These are phyloP conservation scores for Pseudofabraea citricarpa DNA, from an alignment of 2,329 filamentous ascomycete species.

Conservation along the genomic window DNA sequence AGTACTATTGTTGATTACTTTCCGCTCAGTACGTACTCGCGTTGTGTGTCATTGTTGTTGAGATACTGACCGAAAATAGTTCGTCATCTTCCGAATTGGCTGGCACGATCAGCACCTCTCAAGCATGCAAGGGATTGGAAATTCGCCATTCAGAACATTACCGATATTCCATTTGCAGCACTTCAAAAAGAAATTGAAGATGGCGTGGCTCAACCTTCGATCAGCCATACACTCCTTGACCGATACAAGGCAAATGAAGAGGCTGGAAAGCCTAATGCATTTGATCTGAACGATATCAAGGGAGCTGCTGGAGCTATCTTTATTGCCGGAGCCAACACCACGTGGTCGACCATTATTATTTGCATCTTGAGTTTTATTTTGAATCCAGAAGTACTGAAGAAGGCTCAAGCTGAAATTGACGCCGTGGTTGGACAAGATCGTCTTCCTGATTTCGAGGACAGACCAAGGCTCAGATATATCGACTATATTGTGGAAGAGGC, in stretches of 20 bases:
- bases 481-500: slow-evolving; percentile 43
- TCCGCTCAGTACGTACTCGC: slow-evolving; percentile 23
- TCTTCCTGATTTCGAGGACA: slow-evolving; percentile 42
- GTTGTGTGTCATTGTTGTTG: slow-evolving; percentile 20
- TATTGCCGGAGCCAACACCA: slow-evolving; percentile 35
- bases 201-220: not conserved
- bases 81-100: slow-evolving; percentile 34
- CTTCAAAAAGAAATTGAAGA: slow-evolving; percentile 9
- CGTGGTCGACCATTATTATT: slow-evolving; percentile 35
- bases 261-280: slow-evolving; percentile 6
- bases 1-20: slow-evolving; percentile 42
- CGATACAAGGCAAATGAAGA: slow-evolving; percentile 1
- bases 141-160: slow-evolving; percentile 33
- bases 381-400: slow-evolving; percentile 37
- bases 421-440: slow-evolving; percentile 38
- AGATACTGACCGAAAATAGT: slow-evolving; percentile 6
- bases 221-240: slow-evolving; percentile 1
- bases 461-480: slow-evolving; percentile 36
- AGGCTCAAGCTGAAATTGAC: slow-evolving; percentile 43
- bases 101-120: slow-evolving; percentile 21
- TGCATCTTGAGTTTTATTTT: slow-evolving; percentile 34
- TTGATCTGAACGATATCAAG: slow-evolving; percentile 32
- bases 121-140: slow-evolving; percentile 23
- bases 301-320: slow-evolving; percentile 44
- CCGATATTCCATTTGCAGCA: slow-evolving; percentile 36